phyloP scores from a whole-genome alignment of 306 rosid genomes.

The Castanopsis chinensis region DNA sequence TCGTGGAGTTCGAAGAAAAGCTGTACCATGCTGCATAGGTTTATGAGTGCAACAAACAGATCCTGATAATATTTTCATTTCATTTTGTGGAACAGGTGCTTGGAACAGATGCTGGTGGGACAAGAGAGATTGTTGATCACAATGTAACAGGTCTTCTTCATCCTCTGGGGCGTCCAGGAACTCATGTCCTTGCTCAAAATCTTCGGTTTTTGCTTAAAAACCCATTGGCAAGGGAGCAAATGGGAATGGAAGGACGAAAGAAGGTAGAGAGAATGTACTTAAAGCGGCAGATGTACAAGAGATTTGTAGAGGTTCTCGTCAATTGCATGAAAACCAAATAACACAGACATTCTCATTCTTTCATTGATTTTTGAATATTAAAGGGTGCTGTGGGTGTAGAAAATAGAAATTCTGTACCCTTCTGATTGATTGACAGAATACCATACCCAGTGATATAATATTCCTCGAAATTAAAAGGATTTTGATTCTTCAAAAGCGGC shows the following conservation, averaged over 20 bases:
- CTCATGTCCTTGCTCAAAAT: constrained; percentile 50
- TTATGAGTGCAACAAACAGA: not conserved
- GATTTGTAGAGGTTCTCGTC: constrained; percentile 65
- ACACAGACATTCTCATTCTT: constrained; percentile 35
- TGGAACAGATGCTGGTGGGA: constrained; percentile 91
- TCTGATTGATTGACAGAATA: constrained; percentile 9
- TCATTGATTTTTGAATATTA: constrained; percentile 19
- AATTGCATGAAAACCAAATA: constrained; percentile 75
- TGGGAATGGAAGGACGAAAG: constrained; percentile 74
- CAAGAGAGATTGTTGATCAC: constrained; percentile 84
- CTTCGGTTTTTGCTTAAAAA: constrained; percentile 64
- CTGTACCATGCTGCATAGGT: not conserved
- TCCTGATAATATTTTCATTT: constrained; percentile 6
- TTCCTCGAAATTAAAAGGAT: not conserved
- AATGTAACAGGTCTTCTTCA: constrained; percentile 81
- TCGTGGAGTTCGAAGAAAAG: not conserved
- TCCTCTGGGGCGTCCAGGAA: constrained; percentile 62
- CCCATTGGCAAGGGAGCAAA: constrained; percentile 50
- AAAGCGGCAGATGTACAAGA: constrained; percentile 82
- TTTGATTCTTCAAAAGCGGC: not conserved
- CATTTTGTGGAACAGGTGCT: constrained; percentile 56
- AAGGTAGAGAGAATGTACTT: constrained; percentile 72
- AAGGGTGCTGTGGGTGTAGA: constrained; percentile 18
- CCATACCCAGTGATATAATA: constrained; percentile 1
- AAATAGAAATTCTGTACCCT: not conserved